Evolutionary conservation across 129 eudicot species (phyloP).

Genomic region (Lactuca sativa): DNA sequence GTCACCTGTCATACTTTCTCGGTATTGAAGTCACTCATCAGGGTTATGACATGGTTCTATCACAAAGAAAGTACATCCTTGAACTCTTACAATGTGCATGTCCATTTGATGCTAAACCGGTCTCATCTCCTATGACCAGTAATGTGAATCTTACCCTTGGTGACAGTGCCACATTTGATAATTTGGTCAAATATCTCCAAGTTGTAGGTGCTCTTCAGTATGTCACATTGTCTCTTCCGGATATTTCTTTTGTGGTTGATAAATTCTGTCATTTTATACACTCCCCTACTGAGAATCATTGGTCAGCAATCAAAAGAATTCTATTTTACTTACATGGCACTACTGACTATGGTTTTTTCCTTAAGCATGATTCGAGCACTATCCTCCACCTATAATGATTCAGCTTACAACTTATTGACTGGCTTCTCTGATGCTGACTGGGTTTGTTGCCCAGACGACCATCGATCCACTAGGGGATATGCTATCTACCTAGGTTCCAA

Average conservation of each 20-base stretch:
- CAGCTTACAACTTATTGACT: neutral
- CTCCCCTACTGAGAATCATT: neutral
- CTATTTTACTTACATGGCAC: neutral
- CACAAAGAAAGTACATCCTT: neutral
- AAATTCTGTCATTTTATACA: neutral
- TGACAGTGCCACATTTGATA: neutral
- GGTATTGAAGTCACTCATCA: neutral
- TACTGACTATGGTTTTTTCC: no score
- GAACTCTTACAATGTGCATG: neutral
- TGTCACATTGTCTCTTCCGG: no score
- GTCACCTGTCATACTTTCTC: neutral
- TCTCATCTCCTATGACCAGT: neutral
- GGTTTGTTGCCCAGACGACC: neutral
- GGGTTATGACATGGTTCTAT: neutral
- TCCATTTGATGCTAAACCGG: neutral
- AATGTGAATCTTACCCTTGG: neutral
- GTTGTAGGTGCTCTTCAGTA: neutral
- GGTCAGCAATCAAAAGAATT: neutral
- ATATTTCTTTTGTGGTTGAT: no score
- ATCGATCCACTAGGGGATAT: neutral
- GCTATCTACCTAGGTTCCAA: neutral
- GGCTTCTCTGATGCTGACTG: conserved; percentile 2
- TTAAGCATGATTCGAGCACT: neutral
- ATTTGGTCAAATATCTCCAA: neutral
- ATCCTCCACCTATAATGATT: neutral